phyloP scores from a whole-genome alignment of 164 flowering plant species.

The Aristolochia californica region DNA sequence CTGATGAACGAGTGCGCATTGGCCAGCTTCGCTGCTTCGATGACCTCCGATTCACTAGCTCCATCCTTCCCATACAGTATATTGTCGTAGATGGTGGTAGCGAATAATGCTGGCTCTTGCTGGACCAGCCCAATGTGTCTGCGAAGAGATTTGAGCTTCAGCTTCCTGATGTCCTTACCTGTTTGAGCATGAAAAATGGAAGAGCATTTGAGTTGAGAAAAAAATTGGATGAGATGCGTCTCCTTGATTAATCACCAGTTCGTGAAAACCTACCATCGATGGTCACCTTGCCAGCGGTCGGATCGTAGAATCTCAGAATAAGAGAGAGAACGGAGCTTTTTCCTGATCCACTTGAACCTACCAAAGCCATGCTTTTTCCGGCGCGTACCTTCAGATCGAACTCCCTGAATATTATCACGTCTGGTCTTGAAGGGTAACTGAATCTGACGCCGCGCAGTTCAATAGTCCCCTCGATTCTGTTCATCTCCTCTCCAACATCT shows the following conservation, averaged over 20 bases:
- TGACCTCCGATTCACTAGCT: slow-evolving; percentile 71
- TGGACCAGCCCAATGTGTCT: slow-evolving; percentile 88
- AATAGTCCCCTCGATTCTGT: slow-evolving; percentile 59
- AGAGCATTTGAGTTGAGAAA: neutral
- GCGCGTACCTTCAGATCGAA: slow-evolving; percentile 58
- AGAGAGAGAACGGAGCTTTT: slow-evolving; percentile 91
- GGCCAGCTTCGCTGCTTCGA: slow-evolving; percentile 87
- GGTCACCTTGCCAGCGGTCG: slow-evolving; percentile 67
- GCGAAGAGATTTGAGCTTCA: slow-evolving; percentile 65
- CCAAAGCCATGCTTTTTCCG: slow-evolving; percentile 85
- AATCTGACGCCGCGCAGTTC: slow-evolving; percentile 63
- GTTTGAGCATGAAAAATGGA: slow-evolving; percentile 6
- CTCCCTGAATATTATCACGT: slow-evolving; percentile 60
- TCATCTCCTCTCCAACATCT: slow-evolving; percentile 68
- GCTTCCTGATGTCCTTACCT: slow-evolving; percentile 84
- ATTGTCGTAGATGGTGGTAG: slow-evolving; percentile 85
- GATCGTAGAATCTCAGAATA: slow-evolving; percentile 81
- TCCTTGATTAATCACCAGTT: neutral
- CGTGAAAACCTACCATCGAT: slow-evolving; percentile 54
- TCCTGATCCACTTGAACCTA: slow-evolving; percentile 98
- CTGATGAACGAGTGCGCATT: slow-evolving; percentile 88
- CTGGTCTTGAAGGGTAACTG: slow-evolving; percentile 89
- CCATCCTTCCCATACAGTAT: slow-evolving; percentile 90
- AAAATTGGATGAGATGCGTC: neutral
- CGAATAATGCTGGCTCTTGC: slow-evolving; percentile 95